Evolutionary conservation across 768 basidiomycete genomes (phyloP), one percentile per base, ranked within the genome.

Genomic region (Stropharia rugosoannulata): DNA sequence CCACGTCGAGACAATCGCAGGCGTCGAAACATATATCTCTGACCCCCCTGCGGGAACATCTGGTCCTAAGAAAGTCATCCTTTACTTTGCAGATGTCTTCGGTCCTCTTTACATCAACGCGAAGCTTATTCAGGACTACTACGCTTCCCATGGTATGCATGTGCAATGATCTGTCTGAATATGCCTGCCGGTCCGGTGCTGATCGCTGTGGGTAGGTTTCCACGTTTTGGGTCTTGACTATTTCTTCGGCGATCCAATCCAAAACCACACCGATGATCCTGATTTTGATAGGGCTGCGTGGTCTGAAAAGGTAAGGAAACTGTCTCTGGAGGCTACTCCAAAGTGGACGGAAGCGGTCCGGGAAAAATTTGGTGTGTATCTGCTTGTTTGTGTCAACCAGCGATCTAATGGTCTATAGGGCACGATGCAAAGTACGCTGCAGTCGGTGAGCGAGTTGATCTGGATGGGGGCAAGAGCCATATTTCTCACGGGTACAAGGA

Each of bases 81-180:
- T 88, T 18, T 87, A 75, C 72, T 78, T 82, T 58, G 59, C 83
- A 0, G 86, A 87, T 58, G 75, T 86, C 1, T 85, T 73, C 59
- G 79, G 86, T 1, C 80, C 85, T 4, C 76, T 84, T 54, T 85
- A 73, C 62, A 49, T 80, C 59, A 87, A 87, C 66, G 80, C 76
- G 50, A 73, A 83, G 66, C 72, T 86, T 18, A 51, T 87, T 8
- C 83, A 85, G 62, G 85, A 89, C 62, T 87, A 80, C 62, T 84
- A 80, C 57, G 85, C 86, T 1, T 70, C 78, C 9, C 73, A 80
- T 50, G 54, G 40, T 59, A 56, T 86, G 3, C 68, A 76, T n/a
- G 29, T 71, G n/a, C n/a, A n/a, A n/a, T n/a, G n/a, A n/a, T n/a
- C n/a, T n/a, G 77, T 16, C 83, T 83, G 83, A 50, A 1, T 67